Percentiles rank a stretch among this genome's conserved stretches.
These are phyloP conservation scores for Neltuma alba DNA, from an alignment of 306 rosid genomes.

Conservation along the genomic window DNA sequence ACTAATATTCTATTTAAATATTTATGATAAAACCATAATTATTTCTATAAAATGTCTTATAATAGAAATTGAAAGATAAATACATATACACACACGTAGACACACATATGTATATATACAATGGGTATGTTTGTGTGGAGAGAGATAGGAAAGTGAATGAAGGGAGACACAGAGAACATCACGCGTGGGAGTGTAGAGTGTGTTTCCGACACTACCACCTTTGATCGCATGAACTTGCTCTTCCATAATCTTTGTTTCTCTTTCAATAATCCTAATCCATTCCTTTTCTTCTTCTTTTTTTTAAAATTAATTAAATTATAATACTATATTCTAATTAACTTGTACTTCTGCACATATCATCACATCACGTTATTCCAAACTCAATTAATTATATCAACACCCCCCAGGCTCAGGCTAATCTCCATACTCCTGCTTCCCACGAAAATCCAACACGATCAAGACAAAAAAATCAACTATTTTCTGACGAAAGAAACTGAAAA, in stretches of 20 bases:
- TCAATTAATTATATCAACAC: neutral
- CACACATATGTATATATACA: too few species aligned
- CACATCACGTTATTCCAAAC: constrained; percentile 3
- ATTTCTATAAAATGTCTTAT: too few species aligned
- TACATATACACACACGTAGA: too few species aligned
- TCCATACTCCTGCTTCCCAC: too few species aligned
- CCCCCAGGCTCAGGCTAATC: neutral
- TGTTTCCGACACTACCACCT: constrained; percentile 44
- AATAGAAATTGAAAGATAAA: too few species aligned
- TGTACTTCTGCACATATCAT: neutral
- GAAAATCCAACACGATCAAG: neutral
- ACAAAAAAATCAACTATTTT: neutral
- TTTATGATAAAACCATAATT: too few species aligned
- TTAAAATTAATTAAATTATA: too few species aligned
- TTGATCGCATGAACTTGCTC: neutral
- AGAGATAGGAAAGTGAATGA: neutral
- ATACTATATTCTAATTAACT: neutral
- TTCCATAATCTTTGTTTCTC: neutral
- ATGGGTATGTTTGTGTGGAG: neutral
- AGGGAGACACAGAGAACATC: constrained; percentile 1
- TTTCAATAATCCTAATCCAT: too few species aligned
- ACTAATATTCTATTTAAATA: too few species aligned
- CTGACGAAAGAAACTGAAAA: too few species aligned
- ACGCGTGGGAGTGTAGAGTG: constrained; percentile 36
- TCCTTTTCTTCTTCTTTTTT: neutral